These are phyloP conservation scores for Globisporangium perplexum DNA, from an alignment of 352 stramenopile genomes.

Conservation along the genomic window DNA sequence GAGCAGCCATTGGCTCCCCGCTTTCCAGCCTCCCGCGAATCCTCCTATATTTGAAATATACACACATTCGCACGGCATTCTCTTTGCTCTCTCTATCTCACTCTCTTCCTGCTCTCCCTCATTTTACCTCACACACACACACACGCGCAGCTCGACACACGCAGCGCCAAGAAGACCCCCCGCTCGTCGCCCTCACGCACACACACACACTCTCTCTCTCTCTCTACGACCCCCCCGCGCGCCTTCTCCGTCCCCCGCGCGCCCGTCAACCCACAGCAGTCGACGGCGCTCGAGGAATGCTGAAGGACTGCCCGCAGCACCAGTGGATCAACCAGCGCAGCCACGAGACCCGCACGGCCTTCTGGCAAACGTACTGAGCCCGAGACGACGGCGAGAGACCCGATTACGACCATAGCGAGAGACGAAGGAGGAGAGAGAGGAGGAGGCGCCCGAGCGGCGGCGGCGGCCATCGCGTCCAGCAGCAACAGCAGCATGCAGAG, in stretches of 20 bases:
- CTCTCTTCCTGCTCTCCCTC: too few species aligned
- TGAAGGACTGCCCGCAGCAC: slow-evolving; percentile 88
- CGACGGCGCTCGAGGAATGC: slow-evolving; percentile 34
- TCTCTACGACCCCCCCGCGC: too few species aligned
- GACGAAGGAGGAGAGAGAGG: background rate
- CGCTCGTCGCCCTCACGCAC: too few species aligned
- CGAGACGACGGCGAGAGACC: background rate
- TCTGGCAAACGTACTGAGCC: slow-evolving; percentile 63
- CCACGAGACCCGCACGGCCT: slow-evolving; percentile 78
- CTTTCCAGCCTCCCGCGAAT: too few species aligned
- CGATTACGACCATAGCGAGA: background rate
- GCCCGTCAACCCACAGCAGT: background rate
- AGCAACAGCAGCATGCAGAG: slow-evolving; percentile 7
- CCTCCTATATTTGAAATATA: too few species aligned
- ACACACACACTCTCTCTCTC: too few species aligned
- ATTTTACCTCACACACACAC: too few species aligned
- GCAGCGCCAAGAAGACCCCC: too few species aligned
- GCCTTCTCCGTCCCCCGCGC: background rate
- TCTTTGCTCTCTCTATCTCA: too few species aligned
- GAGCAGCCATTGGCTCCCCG: too few species aligned
- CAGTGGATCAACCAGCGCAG: slow-evolving; percentile 88
- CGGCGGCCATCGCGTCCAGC: background rate
- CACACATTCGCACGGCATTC: too few species aligned
- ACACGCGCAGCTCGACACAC: too few species aligned
- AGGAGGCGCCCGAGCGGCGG: background rate